Base-by-base conservation (phyloP, 169 alveolate species). In the Cryptosporidium xiaoi region DNA sequence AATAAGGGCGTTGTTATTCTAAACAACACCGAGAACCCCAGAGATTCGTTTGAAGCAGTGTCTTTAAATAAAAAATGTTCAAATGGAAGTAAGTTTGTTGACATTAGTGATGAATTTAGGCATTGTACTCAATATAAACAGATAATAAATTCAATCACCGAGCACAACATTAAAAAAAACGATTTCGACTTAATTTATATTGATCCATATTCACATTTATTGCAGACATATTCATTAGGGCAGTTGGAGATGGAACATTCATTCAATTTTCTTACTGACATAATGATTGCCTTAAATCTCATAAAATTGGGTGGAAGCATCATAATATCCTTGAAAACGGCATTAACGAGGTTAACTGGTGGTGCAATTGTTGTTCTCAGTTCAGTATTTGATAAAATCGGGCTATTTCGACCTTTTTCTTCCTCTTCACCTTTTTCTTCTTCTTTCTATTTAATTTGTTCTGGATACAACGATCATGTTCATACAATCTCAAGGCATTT, bases 351-450 rank as follows among this genome's bases (percentile, higher is more conserved):
- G 31, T 92, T 91, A 51, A 92, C 92, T 20, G 92, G 83, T 20
- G 91, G 95, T 13, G 20, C 91, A 27, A 58, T 92, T 27, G 66
- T 82, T 3, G 93, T 83, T 31, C 48, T 92, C 6, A 58, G 94
- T 16, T 56, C 91, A 3, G 94, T 89, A 10, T 92, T 92, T 82
- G 90, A 91, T 46, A 65, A 82, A 34, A 93, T 92, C 13, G 82
- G 82, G 44, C n/a, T 92, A 15, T 71, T 66, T 64, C 48, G 91
- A 18, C 95, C 95, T 8, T 62, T 44, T 46, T 77, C 87, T 4
- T 87, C 62, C 7, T 91, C 95, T 24, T 92, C 87, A 1, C 91
- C 94, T 48, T 83, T 77, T 29, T 91, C 90, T 92, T 71, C 95
- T 24, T 87, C 82, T 46, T 13, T 44, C 50, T 84, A 90, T 82